phyloP scores from a whole-genome alignment of 306 rosid species.

The Acacia melanoxylon region DNA sequence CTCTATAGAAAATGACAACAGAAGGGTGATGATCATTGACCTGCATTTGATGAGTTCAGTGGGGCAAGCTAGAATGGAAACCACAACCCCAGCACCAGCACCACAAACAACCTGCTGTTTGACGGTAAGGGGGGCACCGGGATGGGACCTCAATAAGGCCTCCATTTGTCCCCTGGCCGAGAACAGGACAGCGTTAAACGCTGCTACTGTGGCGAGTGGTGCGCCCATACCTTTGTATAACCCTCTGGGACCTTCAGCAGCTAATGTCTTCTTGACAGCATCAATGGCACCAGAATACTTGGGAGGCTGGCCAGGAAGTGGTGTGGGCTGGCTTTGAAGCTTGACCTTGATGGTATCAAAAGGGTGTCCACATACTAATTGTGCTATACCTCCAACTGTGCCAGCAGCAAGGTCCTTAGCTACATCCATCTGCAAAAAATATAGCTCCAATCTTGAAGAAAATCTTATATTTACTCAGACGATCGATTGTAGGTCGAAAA shows the following conservation, averaged over 20 bases:
- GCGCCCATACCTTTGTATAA: conserved; percentile 99
- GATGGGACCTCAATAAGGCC: conserved; percentile 68
- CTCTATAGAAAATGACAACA: not conserved
- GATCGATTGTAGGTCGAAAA: not conserved
- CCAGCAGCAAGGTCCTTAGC: conserved; percentile 92
- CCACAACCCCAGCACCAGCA: conserved; percentile 95
- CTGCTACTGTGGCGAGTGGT: conserved; percentile 96
- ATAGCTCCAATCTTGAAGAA: conserved; percentile 7
- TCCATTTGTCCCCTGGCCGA: conserved; percentile 92
- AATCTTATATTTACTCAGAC: not conserved
- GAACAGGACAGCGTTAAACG: conserved; percentile 92
- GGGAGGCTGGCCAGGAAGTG: conserved; percentile 80
- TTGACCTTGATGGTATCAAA: conserved; percentile 98
- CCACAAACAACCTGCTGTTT: conserved; percentile 78
- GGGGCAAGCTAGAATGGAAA: conserved; percentile 91
- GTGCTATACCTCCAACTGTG: conserved; percentile 92
- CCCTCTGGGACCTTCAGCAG: conserved; percentile 92
- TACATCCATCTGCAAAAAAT: conserved; percentile 72
- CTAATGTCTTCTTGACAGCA: conserved; percentile 89
- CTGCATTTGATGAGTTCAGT: conserved; percentile 97
- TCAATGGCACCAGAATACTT: conserved; percentile 86
- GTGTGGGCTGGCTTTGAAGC: conserved; percentile 96
- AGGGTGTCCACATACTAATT: conserved; percentile 86
- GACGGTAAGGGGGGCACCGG: conserved; percentile 69
- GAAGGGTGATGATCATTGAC: conserved; percentile 34